phyloP scores from a whole-genome alignment of 441 rosid genomes.

The Biscutella laevigata region DNA sequence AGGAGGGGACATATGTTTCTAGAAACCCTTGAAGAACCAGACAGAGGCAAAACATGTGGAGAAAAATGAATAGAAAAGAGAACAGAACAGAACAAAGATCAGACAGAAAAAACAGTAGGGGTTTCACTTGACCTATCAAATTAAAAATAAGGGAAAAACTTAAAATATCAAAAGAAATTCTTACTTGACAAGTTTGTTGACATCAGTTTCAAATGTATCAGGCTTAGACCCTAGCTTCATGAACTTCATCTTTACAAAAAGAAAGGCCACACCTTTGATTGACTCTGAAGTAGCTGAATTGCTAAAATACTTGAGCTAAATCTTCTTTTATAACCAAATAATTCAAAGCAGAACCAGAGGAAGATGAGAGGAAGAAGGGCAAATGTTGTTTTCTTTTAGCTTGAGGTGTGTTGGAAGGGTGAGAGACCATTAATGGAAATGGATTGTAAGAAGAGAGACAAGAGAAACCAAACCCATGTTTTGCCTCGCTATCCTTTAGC shows the following conservation, averaged over 20 bases:
- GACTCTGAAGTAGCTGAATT: constrained; percentile 20
- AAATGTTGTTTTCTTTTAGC: neutral
- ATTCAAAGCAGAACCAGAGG: neutral
- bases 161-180: constrained; percentile 13
- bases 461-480: constrained; percentile 24
- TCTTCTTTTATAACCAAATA: neutral
- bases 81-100: constrained; percentile 16
- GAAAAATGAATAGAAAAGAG: constrained; percentile 18
- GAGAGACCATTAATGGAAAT: constrained; percentile 31
- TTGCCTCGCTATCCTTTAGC: constrained; percentile 26
- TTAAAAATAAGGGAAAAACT: neutral
- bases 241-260: constrained; percentile 58
- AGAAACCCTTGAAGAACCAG: constrained; percentile 9
- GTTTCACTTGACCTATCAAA: constrained; percentile 6
- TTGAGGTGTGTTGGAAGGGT: constrained; percentile 14
- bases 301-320: neutral
- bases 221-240: constrained; percentile 98
- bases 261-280: constrained; percentile 4
- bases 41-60: constrained; percentile 14
- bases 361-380: neutral
- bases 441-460: constrained; percentile 29
- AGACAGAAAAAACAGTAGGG: constrained; percentile 20
- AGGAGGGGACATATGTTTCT: constrained; percentile 5
- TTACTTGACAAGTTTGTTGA: constrained; percentile 60
- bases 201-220: constrained; percentile 78